Conservation (phyloP, 768 basidiomycete genomes). For the Russula sp. region DNA sequence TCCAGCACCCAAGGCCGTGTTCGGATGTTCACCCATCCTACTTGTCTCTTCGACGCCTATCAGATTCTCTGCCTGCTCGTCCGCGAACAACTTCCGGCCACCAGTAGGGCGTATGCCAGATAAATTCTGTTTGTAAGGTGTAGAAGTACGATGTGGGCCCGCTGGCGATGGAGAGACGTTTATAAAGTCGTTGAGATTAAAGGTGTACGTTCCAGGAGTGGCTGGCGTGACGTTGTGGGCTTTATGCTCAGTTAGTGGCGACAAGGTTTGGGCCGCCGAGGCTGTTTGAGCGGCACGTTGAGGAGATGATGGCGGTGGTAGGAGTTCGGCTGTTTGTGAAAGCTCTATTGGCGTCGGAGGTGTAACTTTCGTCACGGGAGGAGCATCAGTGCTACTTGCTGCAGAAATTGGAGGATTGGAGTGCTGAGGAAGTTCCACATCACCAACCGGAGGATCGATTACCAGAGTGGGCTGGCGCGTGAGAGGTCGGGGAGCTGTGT, state of each 20-base stretch:
- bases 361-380: conserved; percentile 26
- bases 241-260: conserved; percentile 22
- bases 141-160: conserved; percentile 22
- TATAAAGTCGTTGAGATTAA: conserved; percentile 32
- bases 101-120: conserved; percentile 28
- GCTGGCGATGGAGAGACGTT: conserved; percentile 32
- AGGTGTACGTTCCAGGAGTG: conserved; percentile 31
- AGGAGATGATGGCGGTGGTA: conserved; percentile 25
- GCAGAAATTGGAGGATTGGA: neutral
- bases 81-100: conserved; percentile 30
- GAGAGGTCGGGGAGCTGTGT: conserved; percentile 17
- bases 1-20: conserved; percentile 29
- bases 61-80: conserved; percentile 27
- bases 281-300: conserved; percentile 8
- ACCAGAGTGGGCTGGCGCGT: conserved; percentile 22
- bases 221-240: conserved; percentile 23
- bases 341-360: conserved; percentile 29
- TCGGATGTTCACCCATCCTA: conserved; percentile 21
- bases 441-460: conserved; percentile 14
- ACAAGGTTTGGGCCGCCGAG: conserved; percentile 12
- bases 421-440: conserved; percentile 19
- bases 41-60: conserved; percentile 20
- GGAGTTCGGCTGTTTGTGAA: conserved; percentile 10
- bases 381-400: conserved; percentile 2
- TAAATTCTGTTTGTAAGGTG: conserved; percentile 25